Base-by-base conservation (phyloP, 257 asterid genomes). In the Penstemon davidsonii region DNA sequence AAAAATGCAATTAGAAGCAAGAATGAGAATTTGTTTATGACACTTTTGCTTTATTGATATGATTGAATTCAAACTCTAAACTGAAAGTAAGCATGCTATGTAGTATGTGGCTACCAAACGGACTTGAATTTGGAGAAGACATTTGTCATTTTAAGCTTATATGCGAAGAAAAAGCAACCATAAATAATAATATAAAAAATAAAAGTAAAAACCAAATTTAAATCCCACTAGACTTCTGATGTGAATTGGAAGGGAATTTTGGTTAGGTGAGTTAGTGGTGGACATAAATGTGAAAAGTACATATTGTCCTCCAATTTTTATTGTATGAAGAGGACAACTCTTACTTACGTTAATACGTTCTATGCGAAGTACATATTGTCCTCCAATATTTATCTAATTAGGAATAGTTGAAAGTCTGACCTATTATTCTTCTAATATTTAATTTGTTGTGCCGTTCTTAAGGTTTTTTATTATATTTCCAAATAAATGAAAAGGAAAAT, bases 61-160 rank as follows among this genome's bases (percentile, higher is more conserved):
- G 60, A 61, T 52, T n/a, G 0, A 8, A 61, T 7, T 15, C 33
- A 25, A 67, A 67, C 42, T 11, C 64, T 59, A 76, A 76, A 70
- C 66, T 61, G 71, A 13, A 76, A 71, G 75, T 18, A 70, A 64
- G 76, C 57, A 76, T 69, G 73, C 6, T 11, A 69, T 51, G 33
- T 25, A 25, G 62, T 13, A 66, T 67, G 71, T 72, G 78, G 68
- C 42, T 53, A 66, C 54, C 45, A 62, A 18, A 36, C 19, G 59
- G 11, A 57, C 38, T 63, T 41, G 33, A 53, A 73, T 5, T 38
- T 13, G 50, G 73, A 64, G 66, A n/a, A 25, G 78, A 78, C 79
- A 78, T 66, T 15, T 78, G 79, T 69, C 82, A 46, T 10, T 15
- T 18, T 47, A 25, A 25, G 33, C 33, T 25, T 25, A 25, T 25